Evolutionary conservation across 345 rosid genomes (phyloP), one percentile per base, ranked within the genome.

Genomic region (Populus euphratica): DNA sequence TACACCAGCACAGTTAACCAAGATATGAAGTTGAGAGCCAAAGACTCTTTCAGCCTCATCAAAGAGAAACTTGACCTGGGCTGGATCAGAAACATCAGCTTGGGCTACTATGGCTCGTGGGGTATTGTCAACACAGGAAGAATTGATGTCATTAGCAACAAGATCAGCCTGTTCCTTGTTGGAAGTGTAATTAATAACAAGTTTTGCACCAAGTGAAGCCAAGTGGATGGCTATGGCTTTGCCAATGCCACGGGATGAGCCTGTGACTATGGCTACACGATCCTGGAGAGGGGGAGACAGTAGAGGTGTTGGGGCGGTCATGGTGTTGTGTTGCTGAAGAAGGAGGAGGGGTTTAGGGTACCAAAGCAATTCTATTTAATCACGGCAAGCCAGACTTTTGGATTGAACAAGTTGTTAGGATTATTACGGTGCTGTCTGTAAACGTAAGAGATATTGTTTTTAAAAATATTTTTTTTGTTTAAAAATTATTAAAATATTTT

Each of bases 1-100:
- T 27, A 84, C 81, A 6, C 84, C 89, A 13, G 89, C 86, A n/a
- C 69, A 84, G 70, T 84, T 82, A 18, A 86, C 87, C 39, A 86
- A 61, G 76, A 84, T 39, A 78, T 82, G 77, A 43, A 86, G 79
- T 44, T 64, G 77, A n/a, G 85, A 71, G 20, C 79, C 80, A 62
- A 80, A 86, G 20, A 69, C 61, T 68, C 71, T 54, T 80, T 84
- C 89, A 6, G 87, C 80, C 62, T 79, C 77, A 52, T 78, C 85
- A 23, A 86, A 86, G 21, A 84, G 75, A 17, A 36, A 72, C 83
- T 82, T 86, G 69, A 84, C 86, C 41, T 86, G 80, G 47, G 70
- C 36, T 4, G 87, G 86, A 47, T 84, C 84, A 0, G 87, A 84
- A 17, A 84, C 66, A 67, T 82, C 41, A 8, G 81, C 86, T 6